Evolutionary conservation across 2,329 filamentous ascomycete species (phyloP).

Genomic region (Colletotrichum sp.): DNA sequence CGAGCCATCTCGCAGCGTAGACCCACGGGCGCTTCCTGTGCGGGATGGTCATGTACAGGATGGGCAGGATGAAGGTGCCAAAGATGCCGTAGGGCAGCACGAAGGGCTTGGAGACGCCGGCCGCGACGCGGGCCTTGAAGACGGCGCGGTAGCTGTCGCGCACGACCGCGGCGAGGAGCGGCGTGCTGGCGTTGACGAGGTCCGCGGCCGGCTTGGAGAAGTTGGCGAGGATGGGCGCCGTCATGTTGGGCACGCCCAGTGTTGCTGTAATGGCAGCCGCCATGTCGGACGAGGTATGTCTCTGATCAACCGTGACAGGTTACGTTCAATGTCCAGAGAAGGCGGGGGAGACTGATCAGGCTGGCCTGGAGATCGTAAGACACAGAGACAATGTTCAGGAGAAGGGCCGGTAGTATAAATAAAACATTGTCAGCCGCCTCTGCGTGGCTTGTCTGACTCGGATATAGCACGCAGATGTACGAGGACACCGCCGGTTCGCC

Average conservation of each 20-base stretch:
- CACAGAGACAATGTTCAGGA: not conserved
- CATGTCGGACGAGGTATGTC: not conserved
- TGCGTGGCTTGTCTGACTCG: not conserved
- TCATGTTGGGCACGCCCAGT: conserved; percentile 5
- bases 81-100: conserved; percentile 58
- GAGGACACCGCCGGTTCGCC: not conserved
- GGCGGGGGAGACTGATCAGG: not conserved
- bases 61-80: conserved; percentile 52
- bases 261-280: conserved; percentile 2
- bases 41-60: conserved; percentile 61
- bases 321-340: not conserved
- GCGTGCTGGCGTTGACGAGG: conserved; percentile 10
- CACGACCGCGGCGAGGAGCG: conserved; percentile 24
- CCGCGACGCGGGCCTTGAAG: conserved; percentile 40
- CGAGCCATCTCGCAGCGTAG: conserved; percentile 53
- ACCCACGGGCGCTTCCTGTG: conserved; percentile 56
- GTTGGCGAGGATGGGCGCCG: not conserved
- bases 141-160: conserved; percentile 35
- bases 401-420: not conserved
- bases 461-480: not conserved
- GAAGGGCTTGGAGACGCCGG: conserved; percentile 50
- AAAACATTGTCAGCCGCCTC: not conserved
- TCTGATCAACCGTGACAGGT: not conserved
- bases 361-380: not conserved
- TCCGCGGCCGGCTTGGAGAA: not conserved